Percentiles rank a stretch among this genome's conserved stretches.
Evolutionary conservation across 2,329 filamentous ascomycete genomes (phyloP).

Genomic region (Dothiorella sarmentorum): DNA sequence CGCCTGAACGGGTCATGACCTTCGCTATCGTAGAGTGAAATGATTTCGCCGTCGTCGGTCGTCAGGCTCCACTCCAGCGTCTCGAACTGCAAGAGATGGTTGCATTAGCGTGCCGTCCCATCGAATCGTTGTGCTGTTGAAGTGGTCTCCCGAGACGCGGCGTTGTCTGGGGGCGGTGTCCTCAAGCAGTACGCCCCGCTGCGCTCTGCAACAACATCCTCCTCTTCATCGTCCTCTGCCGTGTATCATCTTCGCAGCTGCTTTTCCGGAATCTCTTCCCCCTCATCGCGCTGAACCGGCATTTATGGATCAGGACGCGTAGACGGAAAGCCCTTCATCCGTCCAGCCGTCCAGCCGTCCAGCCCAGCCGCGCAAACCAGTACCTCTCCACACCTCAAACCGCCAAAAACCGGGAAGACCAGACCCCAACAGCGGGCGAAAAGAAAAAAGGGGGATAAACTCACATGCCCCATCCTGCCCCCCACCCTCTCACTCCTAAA

Average conservation of each 20-base stretch:
- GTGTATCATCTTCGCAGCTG: background rate
- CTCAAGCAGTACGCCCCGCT: background rate
- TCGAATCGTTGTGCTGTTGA: background rate
- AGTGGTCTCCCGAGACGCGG: background rate
- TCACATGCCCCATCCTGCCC: conserved; percentile 57
- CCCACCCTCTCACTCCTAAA: conserved; percentile 76
- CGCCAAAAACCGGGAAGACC: background rate
- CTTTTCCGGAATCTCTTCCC: background rate
- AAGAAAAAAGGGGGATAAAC: conserved; percentile 20
- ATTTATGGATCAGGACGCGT: background rate
- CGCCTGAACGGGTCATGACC: conserved; percentile 61
- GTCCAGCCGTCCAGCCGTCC: background rate
- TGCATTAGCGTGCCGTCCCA: background rate
- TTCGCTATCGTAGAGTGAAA: conserved; percentile 71
- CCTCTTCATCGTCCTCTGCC: background rate
- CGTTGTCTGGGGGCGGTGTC: background rate
- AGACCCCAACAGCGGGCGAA: background rate
- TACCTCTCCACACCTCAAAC: background rate
- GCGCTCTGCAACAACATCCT: background rate
- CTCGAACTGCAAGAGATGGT: conserved; percentile 60
- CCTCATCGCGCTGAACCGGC: background rate
- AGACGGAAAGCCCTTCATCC: background rate
- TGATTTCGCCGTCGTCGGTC: conserved; percentile 60
- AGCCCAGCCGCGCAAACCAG: background rate
- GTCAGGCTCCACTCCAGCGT: conserved; percentile 88